phyloP scores from a whole-genome alignment of 2,329 filamentous ascomycete species.

The Aspergillus cejpii region DNA sequence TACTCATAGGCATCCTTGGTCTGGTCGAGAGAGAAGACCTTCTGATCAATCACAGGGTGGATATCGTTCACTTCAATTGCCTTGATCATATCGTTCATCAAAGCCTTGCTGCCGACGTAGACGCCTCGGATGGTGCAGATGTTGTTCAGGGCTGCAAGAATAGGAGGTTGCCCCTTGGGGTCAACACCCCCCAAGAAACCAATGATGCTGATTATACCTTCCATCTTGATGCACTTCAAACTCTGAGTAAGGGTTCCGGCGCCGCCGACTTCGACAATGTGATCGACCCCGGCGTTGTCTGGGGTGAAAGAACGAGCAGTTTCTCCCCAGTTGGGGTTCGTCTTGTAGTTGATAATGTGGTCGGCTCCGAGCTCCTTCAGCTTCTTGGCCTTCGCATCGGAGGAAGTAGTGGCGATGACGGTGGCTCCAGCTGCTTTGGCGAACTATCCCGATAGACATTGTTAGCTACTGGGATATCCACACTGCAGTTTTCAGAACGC shows the following conservation, averaged over 20 bases:
- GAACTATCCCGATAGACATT: slow-evolving; percentile 29
- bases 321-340: slow-evolving; percentile 53
- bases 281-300: slow-evolving; percentile 51
- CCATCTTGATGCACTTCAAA: slow-evolving; percentile 49
- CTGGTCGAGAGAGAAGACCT: slow-evolving; percentile 50
- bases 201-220: slow-evolving; percentile 52
- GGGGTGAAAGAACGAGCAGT: slow-evolving; percentile 49
- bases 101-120: slow-evolving; percentile 49
- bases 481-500: slow-evolving; percentile 1
- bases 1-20: slow-evolving; percentile 51
- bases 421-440: slow-evolving; percentile 47
- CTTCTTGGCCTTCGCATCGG: slow-evolving; percentile 48
- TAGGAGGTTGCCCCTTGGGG: slow-evolving; percentile 44
- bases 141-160: slow-evolving; percentile 47
- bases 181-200: slow-evolving; percentile 50
- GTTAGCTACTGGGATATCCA: no score
- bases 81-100: slow-evolving; percentile 55
- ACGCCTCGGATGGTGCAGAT: slow-evolving; percentile 53
- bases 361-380: slow-evolving; percentile 53
- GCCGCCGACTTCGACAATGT: slow-evolving; percentile 61
- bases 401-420: slow-evolving; percentile 56
- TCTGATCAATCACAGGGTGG: slow-evolving; percentile 53
- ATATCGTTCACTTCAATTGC: slow-evolving; percentile 55
- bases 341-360: slow-evolving; percentile 57
- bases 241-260: slow-evolving; percentile 54